Evolutionary conservation across 2,329 filamentous ascomycete species (phyloP), one percentile per base, ranked within the genome.

Genomic region (Pseudogymnoascus sp.): DNA sequence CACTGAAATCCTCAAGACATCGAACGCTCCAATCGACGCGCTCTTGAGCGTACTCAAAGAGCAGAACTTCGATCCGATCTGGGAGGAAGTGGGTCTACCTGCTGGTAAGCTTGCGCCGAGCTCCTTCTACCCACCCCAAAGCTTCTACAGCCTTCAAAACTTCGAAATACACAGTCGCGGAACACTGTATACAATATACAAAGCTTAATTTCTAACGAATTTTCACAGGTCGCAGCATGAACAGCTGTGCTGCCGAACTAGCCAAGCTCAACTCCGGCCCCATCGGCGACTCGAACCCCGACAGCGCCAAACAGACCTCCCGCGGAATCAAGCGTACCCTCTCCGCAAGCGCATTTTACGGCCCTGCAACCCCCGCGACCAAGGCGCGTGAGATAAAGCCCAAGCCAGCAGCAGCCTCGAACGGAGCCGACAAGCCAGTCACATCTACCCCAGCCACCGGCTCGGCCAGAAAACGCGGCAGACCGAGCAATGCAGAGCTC

Each of bases 1-100:
- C 66, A 75, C 78, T 67, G 79, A 81, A 68, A 77, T 81, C 66
- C 73, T 81, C 67, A 81, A 80, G 70, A 74, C 75, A 26, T 72
- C 75, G 57, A 73, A 75, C 62, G 71, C 78, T 51, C 70, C 75
- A 54, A 74, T 76, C 67, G 73, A 73, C 66, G 69, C 80, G 66
- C 75, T 80, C 67, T 75, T 76, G 67, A 72, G 73, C 66, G 69
- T 80, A 65, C 75, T 80, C 68, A 72, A 73, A 66, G 73, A 76
- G 62, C 67, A 71, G 65, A 73, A 75, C 66, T 74, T 79, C 67
- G 74, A 76, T 68, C 78, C 77, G 62, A 73, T 73, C 70, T 81
- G 78, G 78, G 75, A 75, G 64, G 77, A 80, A 62, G 76, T 77
- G 64, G 73, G 77, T 45, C 71, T 81, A 61, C 79, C 79, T 67